A percentile compares a stretch with the other conserved stretches of the same genome.
Evolutionary conservation across 176 grass and related monocot genomes (phyloP).

Genomic region (Oryza officinalis): DNA sequence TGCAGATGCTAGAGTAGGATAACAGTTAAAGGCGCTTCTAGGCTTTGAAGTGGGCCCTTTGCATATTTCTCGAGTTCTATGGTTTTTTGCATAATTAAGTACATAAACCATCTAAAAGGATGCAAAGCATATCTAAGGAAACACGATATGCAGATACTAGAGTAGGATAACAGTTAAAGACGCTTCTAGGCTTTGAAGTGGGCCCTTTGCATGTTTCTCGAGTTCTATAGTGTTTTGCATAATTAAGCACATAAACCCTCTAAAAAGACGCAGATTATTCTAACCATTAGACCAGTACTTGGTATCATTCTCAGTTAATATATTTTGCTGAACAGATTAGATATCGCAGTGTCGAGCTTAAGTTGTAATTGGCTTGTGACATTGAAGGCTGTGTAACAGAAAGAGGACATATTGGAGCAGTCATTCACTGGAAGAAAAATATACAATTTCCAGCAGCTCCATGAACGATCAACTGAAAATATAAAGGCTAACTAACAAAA

Average conservation of each 20-base stretch:
- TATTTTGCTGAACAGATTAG: background rate
- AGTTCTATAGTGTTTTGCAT: background rate
- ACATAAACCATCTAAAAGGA: background rate
- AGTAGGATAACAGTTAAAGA: background rate
- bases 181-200: background rate
- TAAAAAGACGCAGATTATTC: background rate
- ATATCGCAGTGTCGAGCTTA: background rate
- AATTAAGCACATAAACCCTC: background rate
- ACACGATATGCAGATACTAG: background rate
- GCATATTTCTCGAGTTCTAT: background rate
- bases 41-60: background rate
- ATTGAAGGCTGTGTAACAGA: background rate
- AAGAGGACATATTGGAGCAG: background rate
- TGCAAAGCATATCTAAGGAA: background rate
- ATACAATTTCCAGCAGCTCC: background rate
- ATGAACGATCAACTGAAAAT: background rate
- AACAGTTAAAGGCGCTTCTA: background rate
- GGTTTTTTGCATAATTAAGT: background rate
- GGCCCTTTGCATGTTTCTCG: background rate
- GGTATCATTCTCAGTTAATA: background rate
- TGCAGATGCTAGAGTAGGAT: background rate
- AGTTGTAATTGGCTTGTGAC: background rate
- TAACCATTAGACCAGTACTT: background rate
- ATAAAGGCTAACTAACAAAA: background rate
- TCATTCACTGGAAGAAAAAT: background rate